Base-by-base conservation (phyloP, 2,329 filamentous ascomycete species). In the Diaporthe sp. region DNA sequence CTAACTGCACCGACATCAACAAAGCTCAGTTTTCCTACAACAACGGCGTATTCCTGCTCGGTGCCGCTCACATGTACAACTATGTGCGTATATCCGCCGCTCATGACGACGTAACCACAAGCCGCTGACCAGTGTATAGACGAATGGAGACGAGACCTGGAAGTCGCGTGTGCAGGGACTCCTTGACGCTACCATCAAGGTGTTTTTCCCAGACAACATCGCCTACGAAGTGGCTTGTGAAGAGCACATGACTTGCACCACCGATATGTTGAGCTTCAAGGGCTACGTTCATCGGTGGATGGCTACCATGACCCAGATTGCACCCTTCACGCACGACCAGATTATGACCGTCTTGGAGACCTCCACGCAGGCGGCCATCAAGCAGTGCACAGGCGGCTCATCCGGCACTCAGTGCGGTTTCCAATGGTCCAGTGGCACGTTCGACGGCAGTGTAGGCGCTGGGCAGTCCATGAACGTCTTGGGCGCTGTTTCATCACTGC, bases 21-120 rank as follows among this genome's bases (percentile, higher is more conserved):
- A 82, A 85, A 71, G 81, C 85, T 6, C 88, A 90, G 74, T 90
- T 87, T 82, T 86, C 87, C 0, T 89, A 96, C 85, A 92, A 89
- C 86, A 97, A 97, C 86, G 93, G 97, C 80, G 96, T 97, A 80
- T 97, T 96, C 88, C 81, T 97, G 80, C 94, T 93, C 13, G 91
- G 87, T 13, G 83, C 85, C 35, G 82, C 83, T 61, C 84, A 82
- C 77, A 76, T 76, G 75, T 76, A 76, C 47, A 76, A 76, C 30
- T 69, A 71, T 15, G 92, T 84, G 75, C 75, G 83, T 80, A 0
- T 22, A 60, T 50, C 9, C 22, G 35, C 28, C 28, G 17, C 30
- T 22, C 28, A 15, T 17, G 40, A 50, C 28, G 8, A 15, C 7
- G 12, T 25, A 7, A 19, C 19, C 19, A 35, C 42, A 8, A 8